phyloP scores from a whole-genome alignment of 257 asterid species.

The Primulina huaijiensis region DNA sequence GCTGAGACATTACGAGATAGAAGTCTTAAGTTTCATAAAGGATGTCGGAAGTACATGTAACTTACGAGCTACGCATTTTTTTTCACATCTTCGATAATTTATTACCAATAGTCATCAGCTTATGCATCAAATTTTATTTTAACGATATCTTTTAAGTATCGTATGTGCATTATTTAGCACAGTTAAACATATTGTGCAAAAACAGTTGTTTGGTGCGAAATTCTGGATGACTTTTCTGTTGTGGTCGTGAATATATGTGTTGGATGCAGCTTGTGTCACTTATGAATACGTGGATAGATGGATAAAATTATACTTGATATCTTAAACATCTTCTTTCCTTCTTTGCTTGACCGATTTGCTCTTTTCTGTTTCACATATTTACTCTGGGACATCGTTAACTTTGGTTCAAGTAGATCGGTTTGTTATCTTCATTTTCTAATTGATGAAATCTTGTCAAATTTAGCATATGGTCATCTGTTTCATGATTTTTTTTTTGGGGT shows the following conservation, averaged over 20 bases:
- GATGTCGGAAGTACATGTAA: conserved; percentile 90
- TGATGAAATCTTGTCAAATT: neutral
- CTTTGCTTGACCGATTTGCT: neutral
- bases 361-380: neutral
- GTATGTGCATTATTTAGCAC: neutral
- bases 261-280: neutral
- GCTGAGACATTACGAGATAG: conserved; percentile 78
- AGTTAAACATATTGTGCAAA: conserved; percentile 10
- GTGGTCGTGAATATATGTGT: neutral
- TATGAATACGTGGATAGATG: neutral
- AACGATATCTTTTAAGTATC: neutral
- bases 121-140: neutral
- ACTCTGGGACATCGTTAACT: neutral
- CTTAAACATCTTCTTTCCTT: neutral
- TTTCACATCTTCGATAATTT: conserved; percentile 12
- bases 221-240: neutral
- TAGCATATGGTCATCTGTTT: neutral
- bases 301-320: neutral
- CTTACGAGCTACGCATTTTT: conserved; percentile 23
- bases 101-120: neutral
- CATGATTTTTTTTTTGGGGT: too few species aligned
- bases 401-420: neutral
- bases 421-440: neutral
- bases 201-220: neutral
- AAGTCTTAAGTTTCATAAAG: conserved; percentile 86